Percentiles rank a stretch among this genome's conserved stretches.
Evolutionary conservation across 1,139 yeast species (phyloP).

Genomic region (Entelexis sorbosivorans): DNA sequence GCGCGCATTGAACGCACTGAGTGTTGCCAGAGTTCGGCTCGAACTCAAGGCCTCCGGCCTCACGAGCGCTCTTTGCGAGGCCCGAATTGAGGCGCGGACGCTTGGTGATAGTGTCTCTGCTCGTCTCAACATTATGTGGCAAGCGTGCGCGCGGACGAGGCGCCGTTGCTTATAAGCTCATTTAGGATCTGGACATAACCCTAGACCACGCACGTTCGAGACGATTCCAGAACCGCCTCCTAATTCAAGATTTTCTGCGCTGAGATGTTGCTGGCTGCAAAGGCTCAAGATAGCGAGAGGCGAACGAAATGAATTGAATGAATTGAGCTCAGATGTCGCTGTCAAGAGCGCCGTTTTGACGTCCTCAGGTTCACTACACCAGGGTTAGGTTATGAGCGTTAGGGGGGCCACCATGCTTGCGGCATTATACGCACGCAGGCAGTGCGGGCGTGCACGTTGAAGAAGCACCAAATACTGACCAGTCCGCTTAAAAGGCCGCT

Average conservation of each 20-base stretch:
- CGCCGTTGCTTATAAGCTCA: background rate
- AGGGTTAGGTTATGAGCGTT: too few species aligned
- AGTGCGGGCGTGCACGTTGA: too few species aligned
- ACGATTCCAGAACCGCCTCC: conserved; percentile 1
- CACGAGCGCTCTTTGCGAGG: background rate
- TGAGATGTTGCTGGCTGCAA: too few species aligned
- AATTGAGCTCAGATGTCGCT: too few species aligned
- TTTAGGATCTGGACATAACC: background rate
- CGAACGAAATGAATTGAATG: too few species aligned
- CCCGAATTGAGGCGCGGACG: background rate
- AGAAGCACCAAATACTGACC: too few species aligned
- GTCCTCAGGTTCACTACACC: too few species aligned
- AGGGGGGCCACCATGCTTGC: too few species aligned
- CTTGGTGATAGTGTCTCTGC: background rate
- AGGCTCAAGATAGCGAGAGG: too few species aligned
- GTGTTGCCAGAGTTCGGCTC: background rate
- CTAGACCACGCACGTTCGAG: background rate
- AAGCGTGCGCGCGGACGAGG: background rate
- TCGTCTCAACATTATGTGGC: conserved; percentile 2
- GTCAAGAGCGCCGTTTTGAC: too few species aligned
- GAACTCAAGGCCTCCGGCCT: background rate
- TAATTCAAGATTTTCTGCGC: background rate
- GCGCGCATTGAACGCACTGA: background rate
- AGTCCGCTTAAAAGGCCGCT: too few species aligned
- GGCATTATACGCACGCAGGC: too few species aligned